Conservation (phyloP, 108 stramenopile genomes). For the Skeletonema potamos region DNA sequence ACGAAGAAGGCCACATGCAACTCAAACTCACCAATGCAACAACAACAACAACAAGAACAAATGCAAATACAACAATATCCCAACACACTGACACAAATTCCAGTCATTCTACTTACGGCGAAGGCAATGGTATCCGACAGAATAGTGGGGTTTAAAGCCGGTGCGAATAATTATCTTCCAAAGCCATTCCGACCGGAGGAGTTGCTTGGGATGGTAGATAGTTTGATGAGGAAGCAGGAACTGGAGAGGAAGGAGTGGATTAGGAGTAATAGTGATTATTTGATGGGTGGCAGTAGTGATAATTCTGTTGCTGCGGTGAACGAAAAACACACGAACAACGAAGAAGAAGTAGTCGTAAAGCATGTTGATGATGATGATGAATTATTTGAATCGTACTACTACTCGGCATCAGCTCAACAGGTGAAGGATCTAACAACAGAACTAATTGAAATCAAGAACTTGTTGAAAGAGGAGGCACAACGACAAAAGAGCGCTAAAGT, state of each 20-base stretch:
- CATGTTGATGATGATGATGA: neutral
- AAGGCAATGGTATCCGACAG: constrained; percentile 82
- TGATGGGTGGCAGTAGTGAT: neutral
- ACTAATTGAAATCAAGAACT: constrained; percentile 3
- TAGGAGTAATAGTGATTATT: neutral
- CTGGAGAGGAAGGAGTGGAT: neutral
- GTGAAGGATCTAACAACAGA: neutral
- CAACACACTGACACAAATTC: constrained; percentile 27
- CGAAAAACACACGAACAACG: neutral
- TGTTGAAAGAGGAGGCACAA: neutral
- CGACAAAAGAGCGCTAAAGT: neutral
- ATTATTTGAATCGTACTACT: no score
- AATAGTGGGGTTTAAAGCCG: constrained; percentile 77
- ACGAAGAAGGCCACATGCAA: neutral
- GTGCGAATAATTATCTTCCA: constrained; percentile 80
- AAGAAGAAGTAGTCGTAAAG: neutral
- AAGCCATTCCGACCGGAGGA: constrained; percentile 92
- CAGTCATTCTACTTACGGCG: constrained; percentile 84
- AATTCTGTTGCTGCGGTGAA: neutral
- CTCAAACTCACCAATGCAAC: no score
- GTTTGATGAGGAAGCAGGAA: constrained; percentile 51
- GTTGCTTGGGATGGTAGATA: constrained; percentile 79
- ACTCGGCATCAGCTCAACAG: neutral
- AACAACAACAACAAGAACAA: neutral
- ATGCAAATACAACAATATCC: constrained; percentile 1